phyloP scores from a whole-genome alignment of 306 rosid species.

The Medicago truncatula region MtrunA17r5.0-ANR NC_053044.1:36973501-36974000 shows the following conservation, averaged over 20 bases:
- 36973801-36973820: conserved; percentile 47
- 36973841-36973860: conserved; percentile 1
- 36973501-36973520: conserved; percentile 25
- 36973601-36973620: neutral
- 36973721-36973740: conserved; percentile 42
- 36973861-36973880: conserved; percentile 48
- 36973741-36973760: conserved; percentile 35
- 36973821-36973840: conserved; percentile 34
- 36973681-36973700: conserved; percentile 53
- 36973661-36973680: conserved; percentile 44
- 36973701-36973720: conserved; percentile 44
- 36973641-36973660: conserved; percentile 45
- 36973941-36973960: conserved; percentile 46
- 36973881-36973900: conserved; percentile 32
- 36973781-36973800: conserved; percentile 32
- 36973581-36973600: conserved; percentile 37
- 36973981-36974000: conserved; percentile 54
- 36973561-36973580: conserved; percentile 47
- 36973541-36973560: conserved; percentile 26
- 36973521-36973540: conserved; percentile 30
- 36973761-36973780: conserved; percentile 5
- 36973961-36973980: conserved; percentile 44
- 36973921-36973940: conserved; percentile 46
- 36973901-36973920: conserved; percentile 39
- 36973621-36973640: conserved; percentile 43